Percentiles rank a stretch among this genome's conserved stretches.
Evolutionary conservation across 768 basidiomycete species (phyloP).

Genomic region (Wakefieldia striispora): DNA sequence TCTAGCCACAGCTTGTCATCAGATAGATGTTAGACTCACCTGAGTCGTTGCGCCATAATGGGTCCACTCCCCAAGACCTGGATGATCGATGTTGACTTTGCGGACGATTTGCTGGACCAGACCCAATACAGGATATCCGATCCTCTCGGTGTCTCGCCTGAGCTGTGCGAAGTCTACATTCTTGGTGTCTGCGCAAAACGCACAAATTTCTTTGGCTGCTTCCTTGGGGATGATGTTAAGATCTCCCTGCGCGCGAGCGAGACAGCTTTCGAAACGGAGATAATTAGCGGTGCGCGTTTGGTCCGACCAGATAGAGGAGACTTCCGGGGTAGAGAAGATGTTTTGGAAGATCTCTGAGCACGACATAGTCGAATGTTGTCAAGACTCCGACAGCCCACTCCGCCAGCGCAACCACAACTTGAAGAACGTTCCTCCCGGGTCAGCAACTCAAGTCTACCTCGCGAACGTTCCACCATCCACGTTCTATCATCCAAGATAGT

Average conservation of each 20-base stretch:
- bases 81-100: slow-evolving; percentile 31
- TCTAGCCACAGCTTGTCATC: neutral
- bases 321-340: slow-evolving; percentile 40
- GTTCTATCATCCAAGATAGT: no score
- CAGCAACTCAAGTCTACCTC: no score
- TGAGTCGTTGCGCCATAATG: slow-evolving; percentile 52
- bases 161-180: slow-evolving; percentile 40
- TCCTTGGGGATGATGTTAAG: slow-evolving; percentile 39
- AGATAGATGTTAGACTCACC: slow-evolving; percentile 21
- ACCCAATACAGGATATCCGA: slow-evolving; percentile 46
- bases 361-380: neutral
- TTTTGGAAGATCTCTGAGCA: slow-evolving; percentile 32
- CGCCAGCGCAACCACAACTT: no score
- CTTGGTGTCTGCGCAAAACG: slow-evolving; percentile 34
- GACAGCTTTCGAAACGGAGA: slow-evolving; percentile 30
- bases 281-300: slow-evolving; percentile 22
- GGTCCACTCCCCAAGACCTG: slow-evolving; percentile 44
- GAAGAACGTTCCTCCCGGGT: no score
- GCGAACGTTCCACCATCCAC: no score
- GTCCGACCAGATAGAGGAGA: slow-evolving; percentile 43
- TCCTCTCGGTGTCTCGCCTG: slow-evolving; percentile 38
- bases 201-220: slow-evolving; percentile 35
- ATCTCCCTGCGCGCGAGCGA: slow-evolving; percentile 39
- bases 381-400: no score
- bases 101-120: slow-evolving; percentile 44